phyloP scores from a whole-genome alignment of 2,329 filamentous ascomycete genomes.

The Alternaria arborescens region DNA sequence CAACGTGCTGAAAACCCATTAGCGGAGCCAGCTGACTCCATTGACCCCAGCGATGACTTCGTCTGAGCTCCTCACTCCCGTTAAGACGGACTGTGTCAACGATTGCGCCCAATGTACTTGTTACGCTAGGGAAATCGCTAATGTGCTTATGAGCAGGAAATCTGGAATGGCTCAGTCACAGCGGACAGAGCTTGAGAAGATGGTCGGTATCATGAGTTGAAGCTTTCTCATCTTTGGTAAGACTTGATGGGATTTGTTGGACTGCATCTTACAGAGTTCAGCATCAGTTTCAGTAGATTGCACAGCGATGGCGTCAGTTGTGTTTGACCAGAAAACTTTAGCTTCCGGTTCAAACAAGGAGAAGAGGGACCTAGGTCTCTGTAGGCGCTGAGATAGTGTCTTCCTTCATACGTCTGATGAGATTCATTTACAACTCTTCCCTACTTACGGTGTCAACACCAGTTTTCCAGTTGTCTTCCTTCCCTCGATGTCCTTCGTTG shows the following conservation, averaged over 20 bases:
- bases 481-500: conserved; percentile 79
- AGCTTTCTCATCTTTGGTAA: background rate
- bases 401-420: background rate
- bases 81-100: background rate
- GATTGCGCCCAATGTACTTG: conserved; percentile 15
- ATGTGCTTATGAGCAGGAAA: conserved; percentile 18
- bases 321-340: background rate
- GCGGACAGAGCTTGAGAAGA: conserved; percentile 10
- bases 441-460: conserved; percentile 68
- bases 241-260: background rate
- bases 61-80: background rate
- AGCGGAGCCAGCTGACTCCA: conserved; percentile 3
- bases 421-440: background rate
- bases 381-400: background rate
- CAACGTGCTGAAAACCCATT: background rate
- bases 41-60: background rate
- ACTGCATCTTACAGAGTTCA: background rate
- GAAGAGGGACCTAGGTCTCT: background rate
- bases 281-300: background rate
- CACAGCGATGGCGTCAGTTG: background rate
- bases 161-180: conserved; percentile 18
- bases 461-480: conserved; percentile 86
- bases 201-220: background rate
- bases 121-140: conserved; percentile 16
- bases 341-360: background rate